Percentiles rank a stretch among this genome's conserved stretches.
Evolutionary conservation across 2,329 filamentous ascomycete genomes (phyloP).

Genomic region (Phialophora chinensis): DNA sequence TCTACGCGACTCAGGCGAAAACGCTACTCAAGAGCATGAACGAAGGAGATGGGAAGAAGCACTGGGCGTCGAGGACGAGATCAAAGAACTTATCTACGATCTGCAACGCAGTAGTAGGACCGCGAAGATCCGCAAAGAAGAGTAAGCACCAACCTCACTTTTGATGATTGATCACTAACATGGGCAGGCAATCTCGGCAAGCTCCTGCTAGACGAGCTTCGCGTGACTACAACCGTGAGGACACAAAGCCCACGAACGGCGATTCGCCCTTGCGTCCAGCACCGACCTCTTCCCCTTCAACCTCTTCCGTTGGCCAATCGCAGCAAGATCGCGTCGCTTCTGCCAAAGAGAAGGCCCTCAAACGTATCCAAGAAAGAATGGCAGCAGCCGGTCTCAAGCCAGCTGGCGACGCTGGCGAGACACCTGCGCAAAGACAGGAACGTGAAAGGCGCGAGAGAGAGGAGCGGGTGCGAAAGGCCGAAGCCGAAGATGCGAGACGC

Average conservation of each 20-base stretch:
- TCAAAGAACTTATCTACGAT: conserved; percentile 97
- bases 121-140: conserved; percentile 69
- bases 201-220: conserved; percentile 52
- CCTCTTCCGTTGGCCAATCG: conserved; percentile 83
- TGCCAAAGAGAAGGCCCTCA: conserved; percentile 95
- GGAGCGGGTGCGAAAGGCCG: conserved; percentile 83
- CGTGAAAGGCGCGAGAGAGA: conserved; percentile 87
- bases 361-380: conserved; percentile 93
- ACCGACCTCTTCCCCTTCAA: conserved; percentile 56
- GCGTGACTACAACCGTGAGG: conserved; percentile 58
- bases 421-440: conserved; percentile 80
- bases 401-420: conserved; percentile 78
- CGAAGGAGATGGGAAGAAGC: conserved; percentile 93
- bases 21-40: conserved; percentile 84
- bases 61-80: conserved; percentile 92
- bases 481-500: conserved; percentile 89
- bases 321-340: conserved; percentile 93
- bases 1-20: conserved; percentile 79
- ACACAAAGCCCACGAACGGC: conserved; percentile 60
- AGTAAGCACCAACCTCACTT: conserved; percentile 48
- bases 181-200: conserved; percentile 56
- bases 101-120: conserved; percentile 84
- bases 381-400: conserved; percentile 91
- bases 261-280: conserved; percentile 46
- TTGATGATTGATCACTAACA: conserved; percentile 18